phyloP scores from a whole-genome alignment of 1,284 basidiomycete genomes.

The Ganoderma lucidum region DNA sequence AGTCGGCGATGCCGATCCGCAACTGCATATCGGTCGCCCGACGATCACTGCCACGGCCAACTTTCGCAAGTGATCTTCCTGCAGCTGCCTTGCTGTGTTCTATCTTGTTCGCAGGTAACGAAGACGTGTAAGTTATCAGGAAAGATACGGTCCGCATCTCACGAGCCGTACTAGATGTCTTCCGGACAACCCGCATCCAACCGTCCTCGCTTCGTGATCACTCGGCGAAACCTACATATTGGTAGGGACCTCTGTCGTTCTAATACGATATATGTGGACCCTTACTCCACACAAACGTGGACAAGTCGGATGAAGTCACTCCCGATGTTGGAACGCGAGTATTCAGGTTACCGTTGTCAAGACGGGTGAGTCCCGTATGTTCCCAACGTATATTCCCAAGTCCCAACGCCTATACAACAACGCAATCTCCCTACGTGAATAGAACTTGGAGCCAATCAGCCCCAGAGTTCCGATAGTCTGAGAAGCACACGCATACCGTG shows the following conservation, averaged over 20 bases:
- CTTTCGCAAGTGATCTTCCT: constrained; percentile 4
- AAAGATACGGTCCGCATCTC: background rate
- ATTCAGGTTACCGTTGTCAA: too few species aligned
- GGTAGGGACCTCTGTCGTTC: background rate
- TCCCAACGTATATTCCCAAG: too few species aligned
- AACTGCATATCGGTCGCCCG: constrained; percentile 4
- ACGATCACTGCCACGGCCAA: constrained; percentile 17
- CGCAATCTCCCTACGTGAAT: too few species aligned
- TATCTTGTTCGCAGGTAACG: background rate
- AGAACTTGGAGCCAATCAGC: too few species aligned
- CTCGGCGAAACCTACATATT: background rate
- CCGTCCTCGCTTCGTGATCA: background rate
- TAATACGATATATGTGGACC: too few species aligned
- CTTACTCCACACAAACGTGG: too few species aligned
- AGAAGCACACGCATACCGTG: background rate
- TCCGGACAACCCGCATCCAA: background rate
- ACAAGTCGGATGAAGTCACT: too few species aligned
- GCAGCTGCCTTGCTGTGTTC: background rate
- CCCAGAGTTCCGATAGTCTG: background rate
- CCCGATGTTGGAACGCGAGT: too few species aligned
- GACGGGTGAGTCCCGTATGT: too few species aligned
- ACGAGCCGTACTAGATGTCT: background rate
- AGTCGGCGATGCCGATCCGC: constrained; percentile 18
- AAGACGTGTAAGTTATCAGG: constrained; percentile 1
- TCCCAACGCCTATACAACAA: too few species aligned